These are phyloP conservation scores for Fragaria nilgerrensis DNA, from an alignment of 306 rosid genomes.

Conservation along the genomic window DNA sequence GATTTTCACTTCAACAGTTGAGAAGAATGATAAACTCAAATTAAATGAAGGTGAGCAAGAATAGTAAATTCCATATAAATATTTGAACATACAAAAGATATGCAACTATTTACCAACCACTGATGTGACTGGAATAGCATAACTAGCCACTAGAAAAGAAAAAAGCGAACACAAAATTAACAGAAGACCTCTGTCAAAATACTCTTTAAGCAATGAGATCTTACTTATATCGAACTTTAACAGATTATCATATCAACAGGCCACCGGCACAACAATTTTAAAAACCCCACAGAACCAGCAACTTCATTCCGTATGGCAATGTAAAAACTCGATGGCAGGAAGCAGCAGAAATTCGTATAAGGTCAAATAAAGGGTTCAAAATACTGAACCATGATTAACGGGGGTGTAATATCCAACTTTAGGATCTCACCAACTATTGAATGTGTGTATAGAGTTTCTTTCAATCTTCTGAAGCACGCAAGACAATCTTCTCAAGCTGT, in stretches of 20 bases:
- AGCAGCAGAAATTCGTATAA: conserved; percentile 24
- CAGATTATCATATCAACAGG: background rate
- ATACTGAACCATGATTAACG: conserved; percentile 32
- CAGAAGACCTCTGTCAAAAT: background rate
- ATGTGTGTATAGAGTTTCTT: conserved; percentile 19
- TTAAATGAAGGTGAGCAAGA: background rate
- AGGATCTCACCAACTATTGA: conserved; percentile 14
- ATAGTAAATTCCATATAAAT: background rate
- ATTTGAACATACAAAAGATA: background rate
- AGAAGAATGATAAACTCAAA: background rate
- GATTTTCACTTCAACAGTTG: background rate
- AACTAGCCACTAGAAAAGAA: background rate
- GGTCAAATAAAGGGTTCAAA: conserved; percentile 36
- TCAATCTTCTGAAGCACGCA: conserved; percentile 68
- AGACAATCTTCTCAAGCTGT: conserved; percentile 76
- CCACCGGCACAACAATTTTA: background rate
- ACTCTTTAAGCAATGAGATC: background rate
- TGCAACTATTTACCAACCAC: background rate
- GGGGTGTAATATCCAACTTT: conserved; percentile 31
- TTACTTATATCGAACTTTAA: background rate
- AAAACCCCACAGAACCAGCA: conserved; percentile 24
- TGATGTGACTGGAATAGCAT: background rate
- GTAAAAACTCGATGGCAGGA: conserved; percentile 30
- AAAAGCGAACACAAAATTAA: background rate
- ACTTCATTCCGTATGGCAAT: conserved; percentile 33